Conservation (phyloP, 2,329 filamentous ascomycete genomes). For the Verticillium tricorpus region DNA sequence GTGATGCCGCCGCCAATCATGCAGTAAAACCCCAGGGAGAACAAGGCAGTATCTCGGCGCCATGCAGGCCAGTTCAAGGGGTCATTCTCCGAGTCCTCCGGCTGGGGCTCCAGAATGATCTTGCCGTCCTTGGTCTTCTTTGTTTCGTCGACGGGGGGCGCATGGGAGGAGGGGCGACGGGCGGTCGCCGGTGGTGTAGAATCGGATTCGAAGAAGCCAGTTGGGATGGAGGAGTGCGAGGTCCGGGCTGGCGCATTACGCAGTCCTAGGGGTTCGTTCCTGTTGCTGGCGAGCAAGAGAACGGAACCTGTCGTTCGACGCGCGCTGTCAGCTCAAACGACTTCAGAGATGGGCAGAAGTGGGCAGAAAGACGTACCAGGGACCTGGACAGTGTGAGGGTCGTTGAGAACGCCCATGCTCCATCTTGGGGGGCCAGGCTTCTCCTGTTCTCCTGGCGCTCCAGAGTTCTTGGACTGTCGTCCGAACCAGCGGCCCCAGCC, state of each 20-base stretch:
- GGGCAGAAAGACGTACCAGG: constrained; percentile 55
- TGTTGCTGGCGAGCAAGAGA: constrained; percentile 48
- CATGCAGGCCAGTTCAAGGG: constrained; percentile 87
- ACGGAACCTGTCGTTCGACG: constrained; percentile 44
- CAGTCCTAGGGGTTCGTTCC: constrained; percentile 56
- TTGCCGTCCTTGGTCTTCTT: constrained; percentile 78
- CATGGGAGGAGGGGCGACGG: constrained; percentile 2
- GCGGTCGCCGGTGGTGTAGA: constrained; percentile 10
- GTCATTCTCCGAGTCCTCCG: constrained; percentile 85
- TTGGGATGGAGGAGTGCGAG: constrained; percentile 53
- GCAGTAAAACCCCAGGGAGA: constrained; percentile 87
- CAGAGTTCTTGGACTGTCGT: constrained; percentile 1
- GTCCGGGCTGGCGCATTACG: constrained; percentile 52
- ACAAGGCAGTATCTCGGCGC: constrained; percentile 72
- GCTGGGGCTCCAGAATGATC: constrained; percentile 87
- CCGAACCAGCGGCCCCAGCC: constrained; percentile 11
- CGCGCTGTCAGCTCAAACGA: neutral
- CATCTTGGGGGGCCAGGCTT: constrained; percentile 35
- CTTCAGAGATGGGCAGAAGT: neutral
- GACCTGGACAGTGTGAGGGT: constrained; percentile 77
- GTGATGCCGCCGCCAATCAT: constrained; percentile 93
- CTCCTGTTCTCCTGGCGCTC: neutral
- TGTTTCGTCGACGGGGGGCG: constrained; percentile 34
- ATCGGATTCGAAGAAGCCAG: constrained; percentile 26
- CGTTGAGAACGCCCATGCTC: constrained; percentile 79